Percentiles rank a stretch among this genome's conserved stretches.
These are phyloP conservation scores for Carallia pectinifolia DNA, from an alignment of 345 rosid genomes.

Conservation along the genomic window DNA sequence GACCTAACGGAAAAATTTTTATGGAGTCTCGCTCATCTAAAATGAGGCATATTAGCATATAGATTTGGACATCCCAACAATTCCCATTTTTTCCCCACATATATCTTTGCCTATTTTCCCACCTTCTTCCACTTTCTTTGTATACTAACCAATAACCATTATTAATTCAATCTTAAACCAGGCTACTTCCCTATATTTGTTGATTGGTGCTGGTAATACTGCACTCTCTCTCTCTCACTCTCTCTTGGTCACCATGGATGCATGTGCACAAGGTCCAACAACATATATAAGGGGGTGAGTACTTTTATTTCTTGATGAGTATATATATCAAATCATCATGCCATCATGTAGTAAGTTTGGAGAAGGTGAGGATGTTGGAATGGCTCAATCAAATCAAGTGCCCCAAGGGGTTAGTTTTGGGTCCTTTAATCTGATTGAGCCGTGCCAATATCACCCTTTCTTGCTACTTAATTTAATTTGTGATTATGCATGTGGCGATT, in stretches of 20 bases:
- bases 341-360: constrained; percentile 12
- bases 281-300: neutral
- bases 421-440: constrained; percentile 75
- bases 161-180: neutral
- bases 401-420: constrained; percentile 32
- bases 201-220: neutral
- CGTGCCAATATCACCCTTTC: constrained; percentile 61
- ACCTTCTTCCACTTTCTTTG: constrained; percentile 10
- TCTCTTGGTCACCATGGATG: neutral
- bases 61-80: constrained; percentile 63
- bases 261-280: neutral
- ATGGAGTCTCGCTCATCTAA: constrained; percentile 6
- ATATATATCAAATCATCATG: neutral
- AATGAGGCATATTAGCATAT: constrained; percentile 29
- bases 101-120: constrained; percentile 2
- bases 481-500: no score
- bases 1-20: no score
- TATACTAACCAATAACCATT: neutral
- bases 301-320: no score
- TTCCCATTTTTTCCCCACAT: constrained; percentile 22
- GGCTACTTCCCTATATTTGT: neutral
- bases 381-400: constrained; percentile 62
- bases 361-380: constrained; percentile 46
- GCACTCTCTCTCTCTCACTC: neutral
- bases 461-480: no score